A percentile compares a stretch with the other conserved stretches of the same genome.
These are phyloP conservation scores for Gliomastix tumulicola DNA, from an alignment of 2,329 filamentous ascomycete species.

Conservation along the genomic window DNA sequence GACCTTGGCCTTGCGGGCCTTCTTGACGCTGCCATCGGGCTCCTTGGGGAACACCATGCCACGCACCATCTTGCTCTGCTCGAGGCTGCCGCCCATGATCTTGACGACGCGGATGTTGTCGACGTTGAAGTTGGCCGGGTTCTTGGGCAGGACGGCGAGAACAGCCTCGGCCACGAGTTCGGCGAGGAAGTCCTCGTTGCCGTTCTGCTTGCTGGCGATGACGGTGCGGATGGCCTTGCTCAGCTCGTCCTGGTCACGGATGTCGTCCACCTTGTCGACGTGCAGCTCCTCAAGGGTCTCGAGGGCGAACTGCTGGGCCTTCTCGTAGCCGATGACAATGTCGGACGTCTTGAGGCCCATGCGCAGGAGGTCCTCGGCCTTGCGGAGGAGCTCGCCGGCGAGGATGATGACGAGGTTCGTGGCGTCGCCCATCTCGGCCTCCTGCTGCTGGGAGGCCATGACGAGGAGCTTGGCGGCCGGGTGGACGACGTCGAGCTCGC, in stretches of 20 bases:
- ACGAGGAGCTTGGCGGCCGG: conserved; percentile 95
- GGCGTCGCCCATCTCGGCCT: conserved; percentile 97
- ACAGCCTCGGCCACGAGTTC: conserved; percentile 79
- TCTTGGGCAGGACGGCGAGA: conserved; percentile 89
- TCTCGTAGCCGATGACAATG: conserved; percentile 92
- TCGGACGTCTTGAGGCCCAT: conserved; percentile 99
- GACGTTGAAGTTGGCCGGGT: conserved; percentile 93
- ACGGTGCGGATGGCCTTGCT: conserved; percentile 95
- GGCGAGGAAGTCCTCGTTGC: conserved; percentile 83
- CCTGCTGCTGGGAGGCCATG: conserved; percentile 98
- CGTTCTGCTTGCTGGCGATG: conserved; percentile 92
- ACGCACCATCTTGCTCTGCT: conserved; percentile 90
- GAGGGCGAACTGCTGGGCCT: conserved; percentile 82
- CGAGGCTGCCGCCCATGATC: conserved; percentile 96
- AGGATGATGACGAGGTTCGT: conserved; percentile 96
- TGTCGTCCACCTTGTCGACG: conserved; percentile 83
- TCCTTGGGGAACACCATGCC: conserved; percentile 98
- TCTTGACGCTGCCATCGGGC: conserved; percentile 88
- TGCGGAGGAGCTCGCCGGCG: conserved; percentile 90
- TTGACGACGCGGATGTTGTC: conserved; percentile 99
- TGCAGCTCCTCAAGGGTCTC: conserved; percentile 80
- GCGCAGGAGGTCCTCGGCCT: conserved; percentile 91
- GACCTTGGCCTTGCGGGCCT: conserved; percentile 88
- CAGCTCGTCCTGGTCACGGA: conserved; percentile 74
- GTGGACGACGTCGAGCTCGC: conserved; percentile 96